Evolutionary conservation across 371 early-diverging fungal species (phyloP).

Genomic region (Mucor circinelloides): DNA sequence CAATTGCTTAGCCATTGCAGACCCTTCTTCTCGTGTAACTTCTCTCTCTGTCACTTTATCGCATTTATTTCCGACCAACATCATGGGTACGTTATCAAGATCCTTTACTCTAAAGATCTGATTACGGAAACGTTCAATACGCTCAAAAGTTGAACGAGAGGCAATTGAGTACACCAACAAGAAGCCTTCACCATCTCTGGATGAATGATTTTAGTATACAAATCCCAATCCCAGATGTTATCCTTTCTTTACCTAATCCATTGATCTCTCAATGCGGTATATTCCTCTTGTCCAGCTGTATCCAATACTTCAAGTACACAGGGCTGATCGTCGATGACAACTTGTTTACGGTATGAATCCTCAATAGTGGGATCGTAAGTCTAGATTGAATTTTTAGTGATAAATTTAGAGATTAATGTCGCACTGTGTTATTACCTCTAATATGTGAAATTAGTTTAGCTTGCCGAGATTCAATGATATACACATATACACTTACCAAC

Average conservation of each 20-base stretch:
- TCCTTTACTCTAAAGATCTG: slow-evolving; percentile 87
- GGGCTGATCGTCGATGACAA: slow-evolving; percentile 83
- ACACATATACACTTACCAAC: slow-evolving; percentile 49
- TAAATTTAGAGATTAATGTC: slow-evolving; percentile 61
- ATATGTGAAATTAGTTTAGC: not conserved
- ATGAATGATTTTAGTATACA: not conserved
- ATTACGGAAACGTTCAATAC: slow-evolving; percentile 75
- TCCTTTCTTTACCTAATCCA: slow-evolving; percentile 70
- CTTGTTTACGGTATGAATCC: slow-evolving; percentile 70
- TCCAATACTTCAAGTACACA: slow-evolving; percentile 94
- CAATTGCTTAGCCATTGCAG: slow-evolving; percentile 67
- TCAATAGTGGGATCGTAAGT: slow-evolving; percentile 48
- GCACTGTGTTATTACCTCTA: slow-evolving; percentile 77
- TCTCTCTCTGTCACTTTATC: slow-evolving; percentile 79
- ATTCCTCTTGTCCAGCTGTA: slow-evolving; percentile 90
- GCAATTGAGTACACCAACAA: slow-evolving; percentile 87
- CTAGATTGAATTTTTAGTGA: slow-evolving; percentile 7
- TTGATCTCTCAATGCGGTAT: slow-evolving; percentile 89
- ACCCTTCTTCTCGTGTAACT: slow-evolving; percentile 77
- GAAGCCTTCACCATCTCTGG: slow-evolving; percentile 87
- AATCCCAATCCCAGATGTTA: not conserved
- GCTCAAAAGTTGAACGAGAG: slow-evolving; percentile 80
- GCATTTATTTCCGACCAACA: slow-evolving; percentile 92
- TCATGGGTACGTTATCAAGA: slow-evolving; percentile 77
- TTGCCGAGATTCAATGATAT: not conserved